phyloP scores from a whole-genome alignment of 2,329 filamentous ascomycete genomes.

The Paraphaeosphaeria sporulosa region DNA sequence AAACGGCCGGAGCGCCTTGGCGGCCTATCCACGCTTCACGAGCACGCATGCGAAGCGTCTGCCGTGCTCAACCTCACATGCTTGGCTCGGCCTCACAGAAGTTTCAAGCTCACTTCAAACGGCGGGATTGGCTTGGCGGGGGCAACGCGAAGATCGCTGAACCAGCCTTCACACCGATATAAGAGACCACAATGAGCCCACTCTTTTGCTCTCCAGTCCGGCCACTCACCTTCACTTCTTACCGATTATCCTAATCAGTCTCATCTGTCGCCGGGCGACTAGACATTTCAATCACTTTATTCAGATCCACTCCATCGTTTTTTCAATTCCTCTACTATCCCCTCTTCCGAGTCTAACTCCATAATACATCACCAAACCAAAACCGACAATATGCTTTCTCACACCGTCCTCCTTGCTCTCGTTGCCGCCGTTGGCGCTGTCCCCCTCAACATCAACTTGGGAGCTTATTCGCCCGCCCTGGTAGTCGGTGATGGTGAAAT shows the following conservation, averaged over 20 bases:
- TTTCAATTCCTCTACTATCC: slow-evolving; percentile 22
- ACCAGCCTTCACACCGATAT: slow-evolving; percentile 31
- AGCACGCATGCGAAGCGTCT: slow-evolving; percentile 27
- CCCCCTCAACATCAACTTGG: slow-evolving; percentile 62
- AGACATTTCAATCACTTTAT: slow-evolving; percentile 29
- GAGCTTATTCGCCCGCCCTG: slow-evolving; percentile 60
- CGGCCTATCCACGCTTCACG: slow-evolving; percentile 17
- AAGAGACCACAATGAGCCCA: slow-evolving; percentile 34
- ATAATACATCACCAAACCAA: slow-evolving; percentile 12
- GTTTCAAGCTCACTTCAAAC: slow-evolving; percentile 48
- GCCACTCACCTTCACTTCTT: slow-evolving; percentile 48
- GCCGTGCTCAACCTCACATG: slow-evolving; percentile 34
- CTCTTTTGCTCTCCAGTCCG: slow-evolving; percentile 46
- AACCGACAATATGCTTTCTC: slow-evolving; percentile 48
- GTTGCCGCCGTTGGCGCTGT: slow-evolving; percentile 49
- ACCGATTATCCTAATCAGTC: slow-evolving; percentile 32
- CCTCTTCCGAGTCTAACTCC: slow-evolving; percentile 27
- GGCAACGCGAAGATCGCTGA: slow-evolving; percentile 19
- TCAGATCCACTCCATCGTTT: slow-evolving; percentile 31
- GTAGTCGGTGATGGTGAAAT: slow-evolving; percentile 64
- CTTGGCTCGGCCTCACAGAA: slow-evolving; percentile 50
- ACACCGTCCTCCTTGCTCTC: slow-evolving; percentile 46
- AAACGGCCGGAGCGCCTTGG: slow-evolving; percentile 41
- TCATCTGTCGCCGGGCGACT: slow-evolving; percentile 43
- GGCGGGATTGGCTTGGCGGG: slow-evolving; percentile 43